Evolutionary conservation across 805 yeast species (phyloP), one percentile per base, ranked within the genome.

Genomic region (Yamadazyma paraphyllophila): DNA sequence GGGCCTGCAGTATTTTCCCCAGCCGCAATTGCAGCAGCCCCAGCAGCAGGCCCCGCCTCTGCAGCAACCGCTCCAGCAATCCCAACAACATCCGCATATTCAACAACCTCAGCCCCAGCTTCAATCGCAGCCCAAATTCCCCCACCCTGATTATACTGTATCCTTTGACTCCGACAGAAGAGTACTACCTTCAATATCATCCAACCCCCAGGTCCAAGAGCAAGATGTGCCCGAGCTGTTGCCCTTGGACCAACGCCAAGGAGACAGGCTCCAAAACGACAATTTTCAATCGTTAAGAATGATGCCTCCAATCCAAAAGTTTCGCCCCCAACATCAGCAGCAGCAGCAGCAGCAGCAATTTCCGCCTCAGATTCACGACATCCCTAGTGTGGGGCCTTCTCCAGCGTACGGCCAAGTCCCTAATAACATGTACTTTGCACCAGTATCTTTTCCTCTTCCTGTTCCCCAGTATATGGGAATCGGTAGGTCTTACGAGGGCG

Each of bases 221-320:
- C 24, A 20, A 6, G 24, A 20, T 6, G 24, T 20, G 6, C 6
- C 24, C 24, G 24, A 20, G 24, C 24, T 6, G 3, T 20, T 20
- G 24, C 24, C 24, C 6, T 3, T 7, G 8, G 31, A 29, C 31
- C 31, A 11, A 11, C 11, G 13, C 8, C 31, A 29, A 7, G 11
- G 13, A 4, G 31, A 29, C 31, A 4, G 31, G 11, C 13, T n/a
- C 7, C 13, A 29, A 29, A 35, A 17, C 38, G 20, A 35, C 26
- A 6, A 32, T 9, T 17, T 17, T n/a, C 38, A 35, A 17, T 17
- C 38, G 5, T 11, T 40, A 13, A 33, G 44, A 34, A n/a, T 34
- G 20, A 36, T 42, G 29, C 45, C 45, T 2, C 39, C 40, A 3
- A 12, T 42, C 14, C 45, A 42, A 16, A 31, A 14, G 4, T 27